Base-by-base conservation (phyloP, 768 basidiomycete genomes). In the Grammothele lineata region DNA sequence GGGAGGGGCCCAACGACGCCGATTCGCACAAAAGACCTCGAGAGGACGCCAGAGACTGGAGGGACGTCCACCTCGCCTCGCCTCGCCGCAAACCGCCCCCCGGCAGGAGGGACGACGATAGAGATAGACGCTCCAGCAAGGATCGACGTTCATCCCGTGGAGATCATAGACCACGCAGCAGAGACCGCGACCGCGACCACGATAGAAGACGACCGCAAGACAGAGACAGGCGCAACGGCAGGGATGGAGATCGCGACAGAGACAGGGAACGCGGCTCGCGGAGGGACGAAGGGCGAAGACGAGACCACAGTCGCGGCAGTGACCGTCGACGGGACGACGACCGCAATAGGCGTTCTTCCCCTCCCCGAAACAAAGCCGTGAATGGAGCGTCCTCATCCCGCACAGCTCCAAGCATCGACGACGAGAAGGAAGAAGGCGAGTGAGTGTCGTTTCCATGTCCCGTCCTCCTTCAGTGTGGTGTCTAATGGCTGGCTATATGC, bases 381-480 rank as follows among this genome's bases (percentile, higher is more conserved):
- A 60, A 55, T n/a, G 56, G 51, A 4, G n/a, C 33, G 18, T 14
- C 25, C 10, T 19, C 22, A n/a, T 23, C 26, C 14, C 53, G 33
- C 25, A 34, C 47, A 7, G 34, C 41, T 2, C 43, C 52, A 17
- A 39, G 50, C 4, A 61, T 64, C 11, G 76, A 77, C 43, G 78
- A 80, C 11, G 88, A 90, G 55, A 85, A 68, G 63, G 88, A 92
- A 70, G 92, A 94, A 75, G 92, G 88, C 74, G 92, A 95, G 91
- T 94, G 69, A 87, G 92, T 92, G 57, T 72, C 64, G 64, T 65
- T 43, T 40, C 27, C 36, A 9, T 19, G 38, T 42, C 52, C 42
- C 45, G 34, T 15, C 38, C 22, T 35, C 3, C 27, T 25, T 30
- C 8, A 30, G 27, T 14, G 14, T 27, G 23, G 14, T 18, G 27